Percentiles rank a stretch among this genome's conserved stretches.
These are phyloP conservation scores for Myxozyma geophila DNA, from an alignment of 805 yeast species.

Conservation along the genomic window DNA sequence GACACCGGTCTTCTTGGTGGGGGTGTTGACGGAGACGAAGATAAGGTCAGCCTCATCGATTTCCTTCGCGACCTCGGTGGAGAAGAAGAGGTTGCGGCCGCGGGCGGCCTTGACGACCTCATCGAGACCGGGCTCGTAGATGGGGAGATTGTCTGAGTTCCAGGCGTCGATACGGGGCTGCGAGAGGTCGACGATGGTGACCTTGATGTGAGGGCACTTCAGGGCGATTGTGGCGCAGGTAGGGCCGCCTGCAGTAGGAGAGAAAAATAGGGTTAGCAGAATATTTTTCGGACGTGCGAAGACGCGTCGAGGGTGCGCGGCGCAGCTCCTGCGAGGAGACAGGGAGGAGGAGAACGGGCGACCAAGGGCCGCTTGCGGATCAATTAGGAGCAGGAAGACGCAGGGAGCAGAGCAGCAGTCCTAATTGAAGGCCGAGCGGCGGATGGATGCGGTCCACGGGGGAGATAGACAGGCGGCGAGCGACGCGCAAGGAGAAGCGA, in stretches of 20 bases:
- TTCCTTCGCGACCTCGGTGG: conserved; percentile 42
- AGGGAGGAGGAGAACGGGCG: not conserved
- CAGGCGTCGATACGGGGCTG: conserved; percentile 43
- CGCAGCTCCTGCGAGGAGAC: not conserved
- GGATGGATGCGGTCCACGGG: not conserved
- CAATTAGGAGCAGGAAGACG: not conserved
- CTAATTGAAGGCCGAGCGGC: not conserved
- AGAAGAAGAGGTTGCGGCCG: conserved; percentile 42
- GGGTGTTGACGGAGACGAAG: conserved; percentile 44
- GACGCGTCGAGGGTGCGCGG: conserved; percentile 2
- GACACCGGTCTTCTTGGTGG: conserved; percentile 43
- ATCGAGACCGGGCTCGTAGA: conserved; percentile 43
- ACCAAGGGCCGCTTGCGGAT: not conserved
- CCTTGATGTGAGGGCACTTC: conserved; percentile 39
- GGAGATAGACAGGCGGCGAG: not conserved
- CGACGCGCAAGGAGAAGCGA: not conserved
- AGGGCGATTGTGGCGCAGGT: conserved; percentile 43
- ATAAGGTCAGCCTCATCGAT: conserved; percentile 43
- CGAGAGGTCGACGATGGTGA: conserved; percentile 42
- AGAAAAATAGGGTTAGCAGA: not conserved
- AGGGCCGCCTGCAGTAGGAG: conserved; percentile 38
- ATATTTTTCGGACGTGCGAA: not conserved
- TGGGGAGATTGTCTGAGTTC: conserved; percentile 43
- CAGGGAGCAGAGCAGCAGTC: not conserved
- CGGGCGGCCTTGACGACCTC: conserved; percentile 41